Percentiles rank a stretch among this genome's conserved stretches.
Evolutionary conservation across 1,139 yeast species (phyloP).

Genomic region (Geotrichum europaeum): DNA sequence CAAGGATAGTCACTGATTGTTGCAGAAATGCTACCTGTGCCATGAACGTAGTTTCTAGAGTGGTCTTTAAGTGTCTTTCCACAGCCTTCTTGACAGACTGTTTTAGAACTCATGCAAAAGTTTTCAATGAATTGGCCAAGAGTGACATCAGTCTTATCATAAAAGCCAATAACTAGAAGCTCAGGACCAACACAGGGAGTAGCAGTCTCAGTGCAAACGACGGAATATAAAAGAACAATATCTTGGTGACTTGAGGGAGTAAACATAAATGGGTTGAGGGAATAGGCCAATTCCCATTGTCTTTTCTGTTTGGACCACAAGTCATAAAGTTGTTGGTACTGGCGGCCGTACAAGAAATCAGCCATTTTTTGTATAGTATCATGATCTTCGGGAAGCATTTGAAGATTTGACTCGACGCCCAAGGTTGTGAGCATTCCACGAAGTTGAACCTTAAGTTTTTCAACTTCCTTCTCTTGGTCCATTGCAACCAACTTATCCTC

Average conservation of each 20-base stretch:
- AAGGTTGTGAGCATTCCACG: slow-evolving; percentile 18
- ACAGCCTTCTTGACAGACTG: slow-evolving; percentile 70
- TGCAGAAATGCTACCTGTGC: slow-evolving; percentile 74
- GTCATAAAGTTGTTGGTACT: slow-evolving; percentile 26
- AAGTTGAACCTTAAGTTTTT: slow-evolving; percentile 22
- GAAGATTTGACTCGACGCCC: slow-evolving; percentile 18
- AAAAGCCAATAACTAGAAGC: slow-evolving; percentile 72
- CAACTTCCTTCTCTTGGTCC: slow-evolving; percentile 29
- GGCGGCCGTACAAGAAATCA: slow-evolving; percentile 24
- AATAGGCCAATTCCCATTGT: slow-evolving; percentile 59
- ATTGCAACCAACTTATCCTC: slow-evolving; percentile 43
- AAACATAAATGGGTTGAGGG: slow-evolving; percentile 46
- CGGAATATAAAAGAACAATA: slow-evolving; percentile 69
- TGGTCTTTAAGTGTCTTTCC: slow-evolving; percentile 68
- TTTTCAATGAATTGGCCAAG: slow-evolving; percentile 85
- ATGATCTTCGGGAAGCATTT: slow-evolving; percentile 26
- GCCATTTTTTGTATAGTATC: slow-evolving; percentile 24
- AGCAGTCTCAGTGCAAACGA: slow-evolving; percentile 76
- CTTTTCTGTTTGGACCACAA: slow-evolving; percentile 36
- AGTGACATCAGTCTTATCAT: slow-evolving; percentile 76
- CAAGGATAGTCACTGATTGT: slow-evolving; percentile 57
- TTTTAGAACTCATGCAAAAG: slow-evolving; percentile 60
- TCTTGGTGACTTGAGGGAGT: slow-evolving; percentile 73
- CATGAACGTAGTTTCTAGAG: slow-evolving; percentile 84
- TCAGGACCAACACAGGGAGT: slow-evolving; percentile 94